Percentiles rank a stretch among this genome's conserved stretches.
Conservation (phyloP, 1,139 yeast genomes). For the Magnusiomyces tetraspermus region DNA sequence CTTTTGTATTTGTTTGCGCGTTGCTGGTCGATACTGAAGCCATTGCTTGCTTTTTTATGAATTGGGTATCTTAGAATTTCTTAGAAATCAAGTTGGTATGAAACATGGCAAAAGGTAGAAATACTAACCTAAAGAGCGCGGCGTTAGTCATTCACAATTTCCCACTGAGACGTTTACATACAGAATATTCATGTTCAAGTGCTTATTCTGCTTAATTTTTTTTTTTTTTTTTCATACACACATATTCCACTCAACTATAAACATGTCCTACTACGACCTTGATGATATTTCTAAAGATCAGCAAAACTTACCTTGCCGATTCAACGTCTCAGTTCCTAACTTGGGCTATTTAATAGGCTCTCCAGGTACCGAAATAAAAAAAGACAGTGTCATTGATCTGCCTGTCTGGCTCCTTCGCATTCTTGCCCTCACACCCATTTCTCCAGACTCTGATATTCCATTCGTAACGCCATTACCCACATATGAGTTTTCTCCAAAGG, state of each 20-base stretch:
- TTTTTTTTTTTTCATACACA: not conserved
- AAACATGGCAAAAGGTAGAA: too few species aligned
- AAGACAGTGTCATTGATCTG: constrained; percentile 62
- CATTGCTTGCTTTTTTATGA: not conserved
- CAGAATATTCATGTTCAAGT: too few species aligned
- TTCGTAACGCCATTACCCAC: constrained; percentile 65
- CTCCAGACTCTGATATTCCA: constrained; percentile 39
- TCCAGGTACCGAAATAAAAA: constrained; percentile 48
- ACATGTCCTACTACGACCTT: constrained; percentile 53
- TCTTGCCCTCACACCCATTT: constrained; percentile 40
- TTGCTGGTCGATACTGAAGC: not conserved
- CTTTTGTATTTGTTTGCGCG: not conserved
- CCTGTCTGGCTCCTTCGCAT: constrained; percentile 88
- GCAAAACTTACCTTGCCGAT: constrained; percentile 60
- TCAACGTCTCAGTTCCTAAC: constrained; percentile 72
- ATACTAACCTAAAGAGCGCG: too few species aligned
- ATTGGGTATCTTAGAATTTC: not conserved
- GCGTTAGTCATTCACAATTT: too few species aligned
- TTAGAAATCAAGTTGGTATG: not conserved
- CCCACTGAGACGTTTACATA: too few species aligned
- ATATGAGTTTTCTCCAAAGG: constrained; percentile 50
- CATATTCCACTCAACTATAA: too few species aligned
- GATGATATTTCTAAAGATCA: constrained; percentile 82
- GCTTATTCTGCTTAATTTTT: too few species aligned
- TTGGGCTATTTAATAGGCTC: constrained; percentile 82